phyloP scores from a whole-genome alignment of 2,329 filamentous ascomycete species.

The Neocatenulostroma microsporum region DNA sequence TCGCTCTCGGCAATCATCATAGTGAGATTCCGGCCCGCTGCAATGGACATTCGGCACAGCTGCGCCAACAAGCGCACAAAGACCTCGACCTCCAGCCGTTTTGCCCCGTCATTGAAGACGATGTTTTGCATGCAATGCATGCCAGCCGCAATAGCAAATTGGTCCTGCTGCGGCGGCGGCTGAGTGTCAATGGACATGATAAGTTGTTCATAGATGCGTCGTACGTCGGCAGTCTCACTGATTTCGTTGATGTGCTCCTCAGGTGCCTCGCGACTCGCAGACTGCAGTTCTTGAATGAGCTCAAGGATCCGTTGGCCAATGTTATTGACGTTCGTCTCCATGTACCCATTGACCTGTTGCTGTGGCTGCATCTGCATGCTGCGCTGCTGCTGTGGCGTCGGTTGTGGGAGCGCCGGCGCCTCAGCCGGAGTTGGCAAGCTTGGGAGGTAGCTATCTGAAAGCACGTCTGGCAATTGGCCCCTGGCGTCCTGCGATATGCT shows the following conservation, averaged over 20 bases:
- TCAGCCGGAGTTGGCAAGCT: slow-evolving; percentile 57
- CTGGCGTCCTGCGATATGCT: slow-evolving; percentile 51
- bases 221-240: slow-evolving; percentile 46
- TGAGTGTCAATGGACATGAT: slow-evolving; percentile 45
- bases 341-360: slow-evolving; percentile 52
- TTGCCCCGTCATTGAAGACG: slow-evolving; percentile 48
- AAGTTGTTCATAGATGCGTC: slow-evolving; percentile 52
- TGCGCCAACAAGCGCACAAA: slow-evolving; percentile 54
- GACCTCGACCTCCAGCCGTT: slow-evolving; percentile 54
- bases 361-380: slow-evolving; percentile 34
- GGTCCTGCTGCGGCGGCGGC: slow-evolving; percentile 51
- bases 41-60: slow-evolving; percentile 54
- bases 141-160: slow-evolving; percentile 48
- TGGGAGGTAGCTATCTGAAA: slow-evolving; percentile 56
- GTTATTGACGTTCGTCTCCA: slow-evolving; percentile 47
- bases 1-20: slow-evolving; percentile 43
- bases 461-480: slow-evolving; percentile 54
- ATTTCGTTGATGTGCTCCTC: slow-evolving; percentile 54
- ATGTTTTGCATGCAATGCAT: slow-evolving; percentile 40
- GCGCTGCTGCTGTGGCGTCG: slow-evolving; percentile 46
- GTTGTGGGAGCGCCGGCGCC: slow-evolving; percentile 53
- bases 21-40: slow-evolving; percentile 48
- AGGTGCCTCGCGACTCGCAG: slow-evolving; percentile 47
- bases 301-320: slow-evolving; percentile 48
- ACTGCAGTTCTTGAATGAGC: slow-evolving; percentile 50